Base-by-base conservation (phyloP, 805 yeast species). In the Saccharomycopsis fodiens region DNA sequence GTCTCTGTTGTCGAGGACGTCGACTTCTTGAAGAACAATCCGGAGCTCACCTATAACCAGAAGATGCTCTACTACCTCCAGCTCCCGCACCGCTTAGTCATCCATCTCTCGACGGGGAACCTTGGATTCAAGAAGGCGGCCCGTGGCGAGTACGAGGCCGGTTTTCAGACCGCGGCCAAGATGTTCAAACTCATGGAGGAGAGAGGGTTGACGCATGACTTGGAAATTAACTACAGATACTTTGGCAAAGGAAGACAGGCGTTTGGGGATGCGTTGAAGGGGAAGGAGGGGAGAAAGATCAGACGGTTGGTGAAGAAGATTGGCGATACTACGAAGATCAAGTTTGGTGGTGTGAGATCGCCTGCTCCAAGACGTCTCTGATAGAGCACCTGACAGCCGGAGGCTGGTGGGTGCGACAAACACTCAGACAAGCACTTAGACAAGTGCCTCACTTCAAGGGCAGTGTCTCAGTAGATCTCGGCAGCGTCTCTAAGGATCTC, bases 231-330 rank as follows among this genome's bases (percentile, higher is more conserved):
- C 17, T 68, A 88, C 56, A 79, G 80, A 54, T 85, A 85, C 54
- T 87, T 82, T 55, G 96, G 96, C 44, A 85, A 85, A 59, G 96
- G 96, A 35, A 77, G 97, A 63, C 79, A 78, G 51, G 96, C 95
- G 1, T 89, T 93, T 54, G 66, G 79, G 46, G 81, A 79, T 44
- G 95, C 95, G 1, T 72, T 91, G 53, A 77, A 77, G 56, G 96
- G 97, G 55, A 85, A 84, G 60, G 97, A 91, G 68, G 97, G 97
- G 44, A 65, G 72, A 35, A 64, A 69, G 27, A 69, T 93, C 34
- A 75, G 86, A 59, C 72, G 73, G n/a, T 69, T 74, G 45, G 74
- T 93, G 32, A 73, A 74, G 29, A 77, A 88, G 57, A 67, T 91
- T 27, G 73, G 83, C 41, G 97, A 91, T 58, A 72, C 74, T 53